Conservation (phyloP, 306 rosid genomes). For the Ammopiptanthus mongolicus region DNA sequence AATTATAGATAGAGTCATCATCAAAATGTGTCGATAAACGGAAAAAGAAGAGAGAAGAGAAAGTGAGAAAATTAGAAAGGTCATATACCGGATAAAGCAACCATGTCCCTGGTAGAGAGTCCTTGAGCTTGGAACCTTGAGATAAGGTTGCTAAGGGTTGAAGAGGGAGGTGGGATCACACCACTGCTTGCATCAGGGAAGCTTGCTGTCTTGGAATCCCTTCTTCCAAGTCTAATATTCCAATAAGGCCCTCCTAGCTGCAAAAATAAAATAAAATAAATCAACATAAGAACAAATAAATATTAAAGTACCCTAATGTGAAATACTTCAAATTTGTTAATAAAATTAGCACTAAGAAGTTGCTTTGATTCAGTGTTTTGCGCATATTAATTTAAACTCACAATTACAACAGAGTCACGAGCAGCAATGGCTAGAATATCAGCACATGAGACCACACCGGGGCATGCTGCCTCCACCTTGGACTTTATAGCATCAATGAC, state of each 20-base stretch:
- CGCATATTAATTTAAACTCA: conserved; percentile 30
- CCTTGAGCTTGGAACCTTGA: conserved; percentile 42
- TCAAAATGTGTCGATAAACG: not conserved
- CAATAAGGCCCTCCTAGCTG: conserved; percentile 91
- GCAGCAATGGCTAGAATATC: conserved; percentile 73
- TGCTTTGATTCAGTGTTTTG: not conserved
- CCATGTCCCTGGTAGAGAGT: conserved; percentile 68
- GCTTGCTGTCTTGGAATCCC: conserved; percentile 72
- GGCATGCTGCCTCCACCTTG: conserved; percentile 56
- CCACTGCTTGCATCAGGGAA: conserved; percentile 41
- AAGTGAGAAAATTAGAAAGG: not conserved
- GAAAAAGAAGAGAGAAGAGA: not conserved
- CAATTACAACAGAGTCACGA: conserved; percentile 65
- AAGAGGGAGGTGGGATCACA: conserved; percentile 47
- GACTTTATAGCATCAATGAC: conserved; percentile 63
- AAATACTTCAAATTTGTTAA: not conserved
- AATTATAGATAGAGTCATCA: not conserved
- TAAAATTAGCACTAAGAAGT: not conserved
- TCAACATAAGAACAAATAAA: not conserved
- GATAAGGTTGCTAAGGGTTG: conserved; percentile 42
- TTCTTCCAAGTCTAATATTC: conserved; percentile 83
- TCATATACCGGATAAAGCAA: conserved; percentile 74
- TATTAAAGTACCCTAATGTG: not conserved
- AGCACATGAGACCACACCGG: conserved; percentile 77
- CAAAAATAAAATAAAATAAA: not conserved